A percentile compares a stretch with the other conserved stretches of the same genome.
phyloP scores from a whole-genome alignment of 306 rosid genomes.

The apple (Malus domestica) region ASM211411v1 NC_041804.1:26272001-26272500 shows the following conservation, averaged over 20 bases:
- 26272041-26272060: conserved; percentile 31
- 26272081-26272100: not conserved
- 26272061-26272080: not conserved
- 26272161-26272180: not conserved
- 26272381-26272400: not conserved
- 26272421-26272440: not conserved
- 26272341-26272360: not conserved
- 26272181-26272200: not conserved
- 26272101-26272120: not conserved
- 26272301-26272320: not conserved
- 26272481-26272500: not conserved
- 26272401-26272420: not conserved
- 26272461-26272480: not conserved
- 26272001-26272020: conserved; percentile 37
- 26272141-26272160: not conserved
- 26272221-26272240: not conserved
- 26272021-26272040: conserved; percentile 42
- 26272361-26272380: not conserved
- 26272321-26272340: not conserved
- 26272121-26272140: not conserved
- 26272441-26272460: not conserved
- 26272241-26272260: not conserved
- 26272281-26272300: not conserved
- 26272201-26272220: not conserved
- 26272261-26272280: not conserved